Conservation (phyloP, 2,329 filamentous ascomycete species). For the Neonectria faginata region DNA sequence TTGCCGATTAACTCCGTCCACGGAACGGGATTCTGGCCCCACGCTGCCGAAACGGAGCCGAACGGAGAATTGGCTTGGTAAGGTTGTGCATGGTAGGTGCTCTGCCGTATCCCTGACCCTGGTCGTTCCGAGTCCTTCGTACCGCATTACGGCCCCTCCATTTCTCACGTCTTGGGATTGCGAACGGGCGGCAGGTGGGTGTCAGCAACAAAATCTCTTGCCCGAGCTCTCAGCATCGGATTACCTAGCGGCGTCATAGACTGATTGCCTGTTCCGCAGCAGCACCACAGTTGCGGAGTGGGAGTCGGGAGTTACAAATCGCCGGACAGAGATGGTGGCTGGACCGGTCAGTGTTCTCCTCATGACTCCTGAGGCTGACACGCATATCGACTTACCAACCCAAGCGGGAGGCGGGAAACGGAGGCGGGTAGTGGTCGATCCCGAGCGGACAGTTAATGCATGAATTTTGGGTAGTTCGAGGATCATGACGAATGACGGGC, state of each 20-base stretch:
- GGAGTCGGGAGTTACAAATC: background rate
- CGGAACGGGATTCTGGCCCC: constrained; percentile 2
- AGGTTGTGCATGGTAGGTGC: background rate
- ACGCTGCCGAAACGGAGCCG: constrained; percentile 40
- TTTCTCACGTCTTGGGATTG: background rate
- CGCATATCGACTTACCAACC: background rate
- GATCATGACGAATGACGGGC: background rate
- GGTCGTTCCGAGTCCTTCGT: background rate
- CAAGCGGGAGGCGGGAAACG: background rate
- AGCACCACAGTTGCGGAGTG: background rate
- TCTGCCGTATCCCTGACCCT: constrained; percentile 11
- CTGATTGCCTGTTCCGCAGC: background rate
- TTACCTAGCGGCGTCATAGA: constrained; percentile 16
- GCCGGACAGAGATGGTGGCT: constrained; percentile 1
- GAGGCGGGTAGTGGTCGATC: constrained; percentile 18
- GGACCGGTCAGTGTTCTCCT: background rate
- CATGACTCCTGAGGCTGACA: constrained; percentile 9
- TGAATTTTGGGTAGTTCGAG: background rate
- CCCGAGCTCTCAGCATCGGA: constrained; percentile 9
- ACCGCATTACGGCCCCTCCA: background rate
- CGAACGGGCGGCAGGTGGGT: background rate
- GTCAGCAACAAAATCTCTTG: background rate
- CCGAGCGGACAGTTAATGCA: background rate
- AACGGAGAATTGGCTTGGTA: constrained; percentile 9
- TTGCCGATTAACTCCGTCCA: constrained; percentile 44